A percentile compares a stretch with the other conserved stretches of the same genome.
Conservation (phyloP, 1,284 basidiomycete genomes). For the Boletus subluridellus region DNA sequence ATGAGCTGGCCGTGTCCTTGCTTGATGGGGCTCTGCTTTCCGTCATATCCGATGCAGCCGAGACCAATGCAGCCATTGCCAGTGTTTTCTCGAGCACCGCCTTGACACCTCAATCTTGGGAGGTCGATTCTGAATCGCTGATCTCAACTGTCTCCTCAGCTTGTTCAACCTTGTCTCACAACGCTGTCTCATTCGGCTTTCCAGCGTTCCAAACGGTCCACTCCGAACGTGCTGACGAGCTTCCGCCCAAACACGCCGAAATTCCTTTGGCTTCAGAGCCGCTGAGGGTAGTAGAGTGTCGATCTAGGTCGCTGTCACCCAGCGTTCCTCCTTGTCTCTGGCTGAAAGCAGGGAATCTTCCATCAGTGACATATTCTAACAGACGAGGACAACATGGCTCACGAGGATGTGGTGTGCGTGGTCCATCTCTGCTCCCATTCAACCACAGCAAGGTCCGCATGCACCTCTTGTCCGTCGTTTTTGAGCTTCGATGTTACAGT, state of each 20-base stretch:
- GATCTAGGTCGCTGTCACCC: not conserved
- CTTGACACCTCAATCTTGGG: not conserved
- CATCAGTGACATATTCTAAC: not conserved
- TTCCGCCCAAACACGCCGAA: too few relatives aligned
- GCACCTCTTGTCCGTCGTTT: not conserved
- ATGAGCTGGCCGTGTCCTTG: not conserved
- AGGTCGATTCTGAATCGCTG: not conserved
- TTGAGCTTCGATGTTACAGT: not conserved
- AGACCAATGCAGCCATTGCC: not conserved
- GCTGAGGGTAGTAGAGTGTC: too few relatives aligned
- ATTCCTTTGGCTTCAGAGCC: not conserved
- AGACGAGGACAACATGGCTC: not conserved
- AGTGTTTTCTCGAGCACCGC: not conserved
- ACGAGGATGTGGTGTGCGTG: not conserved
- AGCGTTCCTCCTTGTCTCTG: not conserved
- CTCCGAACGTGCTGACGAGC: not conserved
- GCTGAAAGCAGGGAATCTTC: not conserved
- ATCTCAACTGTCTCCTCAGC: not conserved
- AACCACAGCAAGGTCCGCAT: not conserved
- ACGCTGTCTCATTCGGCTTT: not conserved
- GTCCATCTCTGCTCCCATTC: not conserved
- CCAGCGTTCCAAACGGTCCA: not conserved
- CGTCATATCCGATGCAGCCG: not conserved
- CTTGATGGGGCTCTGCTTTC: not conserved
- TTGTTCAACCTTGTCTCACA: not conserved